Conservation (phyloP, 805 yeast species). For the Lipomyces chichibuensis region DNA sequence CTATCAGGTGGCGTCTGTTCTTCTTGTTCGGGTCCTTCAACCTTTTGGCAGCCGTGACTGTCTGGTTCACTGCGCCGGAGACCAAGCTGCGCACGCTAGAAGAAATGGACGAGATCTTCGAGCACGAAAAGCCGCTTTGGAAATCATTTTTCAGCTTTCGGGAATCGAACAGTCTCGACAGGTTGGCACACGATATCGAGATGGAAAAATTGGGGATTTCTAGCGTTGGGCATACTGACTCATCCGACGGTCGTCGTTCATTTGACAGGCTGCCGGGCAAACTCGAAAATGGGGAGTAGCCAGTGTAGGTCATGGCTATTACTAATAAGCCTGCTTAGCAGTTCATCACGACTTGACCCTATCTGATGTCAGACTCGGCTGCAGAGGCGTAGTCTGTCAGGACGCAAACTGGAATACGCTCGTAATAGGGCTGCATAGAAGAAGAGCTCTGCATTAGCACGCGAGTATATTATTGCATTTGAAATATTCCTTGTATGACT, state of each 20-base stretch:
- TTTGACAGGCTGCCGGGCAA: not conserved
- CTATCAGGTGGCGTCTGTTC: conserved; percentile 63
- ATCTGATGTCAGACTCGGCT: too few relatives aligned
- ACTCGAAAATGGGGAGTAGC: too few relatives aligned
- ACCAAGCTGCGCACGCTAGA: conserved; percentile 72
- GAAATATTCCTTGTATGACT: too few relatives aligned
- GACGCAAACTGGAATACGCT: too few relatives aligned
- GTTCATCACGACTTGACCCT: too few relatives aligned
- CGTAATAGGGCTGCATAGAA: too few relatives aligned
- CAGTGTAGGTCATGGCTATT: too few relatives aligned
- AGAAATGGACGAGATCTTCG: conserved; percentile 64
- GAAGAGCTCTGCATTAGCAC: too few relatives aligned
- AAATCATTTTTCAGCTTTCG: conserved; percentile 6
- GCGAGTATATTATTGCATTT: too few relatives aligned
- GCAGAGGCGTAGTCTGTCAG: too few relatives aligned
- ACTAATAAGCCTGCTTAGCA: too few relatives aligned
- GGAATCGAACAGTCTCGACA: conserved; percentile 4
- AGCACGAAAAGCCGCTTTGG: conserved; percentile 31
- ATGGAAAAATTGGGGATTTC: not conserved
- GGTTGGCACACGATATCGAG: not conserved
- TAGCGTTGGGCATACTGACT: not conserved
- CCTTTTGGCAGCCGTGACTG: conserved; percentile 51
- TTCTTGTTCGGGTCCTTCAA: conserved; percentile 59
- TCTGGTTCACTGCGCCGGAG: conserved; percentile 63
- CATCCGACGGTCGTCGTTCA: not conserved